Base-by-base conservation (phyloP, 2,329 filamentous ascomycete genomes). In the Exophiala dermatitidis region DNA sequence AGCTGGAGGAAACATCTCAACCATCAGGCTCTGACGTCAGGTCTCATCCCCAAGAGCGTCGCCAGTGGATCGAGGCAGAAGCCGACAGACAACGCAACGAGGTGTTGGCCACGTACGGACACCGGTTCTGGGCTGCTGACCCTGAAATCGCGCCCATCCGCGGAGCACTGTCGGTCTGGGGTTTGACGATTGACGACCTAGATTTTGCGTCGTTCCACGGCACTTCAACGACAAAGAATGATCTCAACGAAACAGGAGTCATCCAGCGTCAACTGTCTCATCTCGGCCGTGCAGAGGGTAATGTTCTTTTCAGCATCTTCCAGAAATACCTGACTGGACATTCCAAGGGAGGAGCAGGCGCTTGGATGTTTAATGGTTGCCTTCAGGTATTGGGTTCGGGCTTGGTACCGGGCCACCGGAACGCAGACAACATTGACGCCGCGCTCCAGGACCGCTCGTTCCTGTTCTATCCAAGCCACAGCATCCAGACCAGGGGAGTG, bases 211-310 rank as follows among this genome's bases (percentile, higher is more conserved):
- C 93, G 9, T 97, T 97, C 88, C 93, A 98, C 77, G 93, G 93
- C 66, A 98, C 93, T 37, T 97, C 93, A 0, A 98, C 93, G 61
- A 90, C 94, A 68, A 93, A 93, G 63, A 98, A 98, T 72, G 93
- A 98, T 78, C 97, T 97, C 84, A 98, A 98, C 73, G 93, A 98
- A 72, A 97, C 93, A n/a, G 90, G 90, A 50, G 93, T 96, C 67
- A 86, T 98, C 65, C 96, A 91, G 78, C 84, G 96, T 71, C 94
- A 98, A 74, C 83, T 98, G 72, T 84, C 85, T 64, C 94, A 98
- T 69, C 85, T 98, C 49, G 93, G 93, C 62, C 88, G 93, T 64
- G 86, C 85, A 73, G 95, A 96, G 83, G 93, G 94, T 66, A 98
- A 98, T 67, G 90, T 93, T 32, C 78, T 98, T 9, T 74, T 97